These are phyloP conservation scores for Picea abies DNA, from an alignment of 83 land plant genomes.

Conservation along the genomic window DNA sequence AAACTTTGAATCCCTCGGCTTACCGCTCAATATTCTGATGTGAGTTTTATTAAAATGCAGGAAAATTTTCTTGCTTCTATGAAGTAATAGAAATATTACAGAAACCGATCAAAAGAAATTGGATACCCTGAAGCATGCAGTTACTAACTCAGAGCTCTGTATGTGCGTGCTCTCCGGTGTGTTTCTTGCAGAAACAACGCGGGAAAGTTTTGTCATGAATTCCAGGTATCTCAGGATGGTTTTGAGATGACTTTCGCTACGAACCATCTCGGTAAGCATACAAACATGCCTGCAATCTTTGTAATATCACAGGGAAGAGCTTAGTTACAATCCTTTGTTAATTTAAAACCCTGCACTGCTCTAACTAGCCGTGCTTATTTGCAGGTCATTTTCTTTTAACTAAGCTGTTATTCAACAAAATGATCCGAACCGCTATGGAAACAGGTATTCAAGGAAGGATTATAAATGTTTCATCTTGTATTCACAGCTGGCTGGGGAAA, in stretches of 20 bases:
- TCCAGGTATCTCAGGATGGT: constrained; percentile 59
- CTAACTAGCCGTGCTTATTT: not conserved
- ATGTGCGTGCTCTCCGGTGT: not conserved
- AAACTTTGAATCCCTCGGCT: constrained; percentile 44
- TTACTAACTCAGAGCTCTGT: too few species aligned
- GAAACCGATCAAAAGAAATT: too few species aligned
- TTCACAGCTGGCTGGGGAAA: constrained; percentile 65
- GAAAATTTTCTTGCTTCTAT: too few species aligned
- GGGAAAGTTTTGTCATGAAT: constrained; percentile 53
- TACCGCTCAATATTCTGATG: constrained; percentile 86
- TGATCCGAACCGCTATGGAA: constrained; percentile 55
- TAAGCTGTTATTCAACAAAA: constrained; percentile 57
- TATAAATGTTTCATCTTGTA: constrained; percentile 69
- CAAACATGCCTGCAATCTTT: too few species aligned
- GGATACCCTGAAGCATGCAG: too few species aligned
- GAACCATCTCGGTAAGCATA: constrained; percentile 58
- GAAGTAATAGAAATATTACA: too few species aligned
- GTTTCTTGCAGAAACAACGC: constrained; percentile 67
- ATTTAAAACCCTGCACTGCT: not conserved
- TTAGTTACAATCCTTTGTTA: too few species aligned
- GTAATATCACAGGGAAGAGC: too few species aligned
- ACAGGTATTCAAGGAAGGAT: constrained; percentile 77
- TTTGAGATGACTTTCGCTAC: constrained; percentile 85
- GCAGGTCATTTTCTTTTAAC: constrained; percentile 76
- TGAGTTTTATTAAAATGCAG: not conserved